Percentiles rank a stretch among this genome's conserved stretches.
phyloP scores from a whole-genome alignment of 2,329 filamentous ascomycete species.

The Penicillium sp. region DNA sequence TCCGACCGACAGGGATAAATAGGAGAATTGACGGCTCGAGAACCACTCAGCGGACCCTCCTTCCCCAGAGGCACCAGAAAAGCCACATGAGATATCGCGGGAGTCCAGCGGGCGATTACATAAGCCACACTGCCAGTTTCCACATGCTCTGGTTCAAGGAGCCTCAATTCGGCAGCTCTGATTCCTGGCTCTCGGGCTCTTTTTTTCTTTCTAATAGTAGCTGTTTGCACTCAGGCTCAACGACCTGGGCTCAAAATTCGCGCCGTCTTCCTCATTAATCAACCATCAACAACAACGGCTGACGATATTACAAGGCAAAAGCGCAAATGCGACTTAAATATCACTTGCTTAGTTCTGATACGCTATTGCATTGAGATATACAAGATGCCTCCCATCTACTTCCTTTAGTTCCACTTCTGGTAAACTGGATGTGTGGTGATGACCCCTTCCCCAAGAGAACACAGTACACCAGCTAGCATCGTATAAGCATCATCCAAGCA shows the following conservation, averaged over 20 bases:
- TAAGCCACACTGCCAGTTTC: slow-evolving; percentile 26
- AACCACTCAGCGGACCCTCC: slow-evolving; percentile 18
- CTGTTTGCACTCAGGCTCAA: neutral
- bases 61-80: slow-evolving; percentile 28
- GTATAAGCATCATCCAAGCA: no score
- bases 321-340: neutral
- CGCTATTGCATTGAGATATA: neutral
- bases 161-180: neutral
- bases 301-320: neutral
- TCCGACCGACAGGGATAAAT: slow-evolving; percentile 8
- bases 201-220: neutral
- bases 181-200: neutral
- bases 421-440: no score
- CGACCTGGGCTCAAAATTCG: neutral
- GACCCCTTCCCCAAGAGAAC: no score
- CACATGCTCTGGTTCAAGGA: slow-evolving; percentile 9
- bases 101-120: slow-evolving; percentile 31
- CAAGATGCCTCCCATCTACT: neutral
- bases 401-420: no score
- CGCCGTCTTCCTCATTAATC: neutral
- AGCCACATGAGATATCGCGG: slow-evolving; percentile 37
- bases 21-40: slow-evolving; percentile 12
- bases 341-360: neutral
- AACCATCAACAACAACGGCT: neutral
- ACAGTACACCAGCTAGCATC: no score